These are phyloP conservation scores for Stephanodiscus minutulus DNA, from an alignment of 108 stramenopile genomes.

Conservation along the genomic window DNA sequence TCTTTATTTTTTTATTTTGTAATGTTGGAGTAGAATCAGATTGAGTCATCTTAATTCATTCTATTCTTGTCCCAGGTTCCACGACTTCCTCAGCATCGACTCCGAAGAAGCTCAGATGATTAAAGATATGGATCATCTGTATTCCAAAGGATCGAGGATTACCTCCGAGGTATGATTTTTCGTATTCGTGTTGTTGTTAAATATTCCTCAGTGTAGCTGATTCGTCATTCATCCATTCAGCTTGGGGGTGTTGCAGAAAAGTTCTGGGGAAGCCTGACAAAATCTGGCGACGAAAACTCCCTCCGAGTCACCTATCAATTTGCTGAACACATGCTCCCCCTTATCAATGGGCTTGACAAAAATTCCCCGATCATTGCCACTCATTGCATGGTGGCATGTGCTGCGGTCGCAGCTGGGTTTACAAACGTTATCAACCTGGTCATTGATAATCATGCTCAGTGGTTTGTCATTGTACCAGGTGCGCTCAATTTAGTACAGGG, in stretches of 20 bases:
- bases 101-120: conserved; percentile 84
- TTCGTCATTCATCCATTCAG: conserved; percentile 16
- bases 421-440: conserved; percentile 90
- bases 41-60: background rate
- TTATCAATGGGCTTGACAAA: conserved; percentile 74
- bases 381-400: conserved; percentile 83
- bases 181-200: conserved; percentile 2
- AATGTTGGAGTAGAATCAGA: background rate
- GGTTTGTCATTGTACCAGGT: conserved; percentile 88
- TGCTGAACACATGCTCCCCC: conserved; percentile 78
- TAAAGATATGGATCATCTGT: conserved; percentile 75
- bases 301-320: conserved; percentile 80
- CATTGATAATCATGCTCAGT: conserved; percentile 93
- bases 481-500: conserved; percentile 88
- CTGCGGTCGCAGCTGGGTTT: conserved; percentile 86
- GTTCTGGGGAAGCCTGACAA: conserved; percentile 78
- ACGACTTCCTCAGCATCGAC: conserved; percentile 91
- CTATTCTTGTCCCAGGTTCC: conserved; percentile 60
- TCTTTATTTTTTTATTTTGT: background rate
- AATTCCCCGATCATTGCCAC: conserved; percentile 88
- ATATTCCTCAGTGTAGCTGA: background rate
- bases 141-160: conserved; percentile 76
- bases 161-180: conserved; percentile 68
- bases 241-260: conserved; percentile 80
- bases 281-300: conserved; percentile 86